phyloP scores from a whole-genome alignment of 352 stramenopile species.

The Phytophthora sojae region DNA sequence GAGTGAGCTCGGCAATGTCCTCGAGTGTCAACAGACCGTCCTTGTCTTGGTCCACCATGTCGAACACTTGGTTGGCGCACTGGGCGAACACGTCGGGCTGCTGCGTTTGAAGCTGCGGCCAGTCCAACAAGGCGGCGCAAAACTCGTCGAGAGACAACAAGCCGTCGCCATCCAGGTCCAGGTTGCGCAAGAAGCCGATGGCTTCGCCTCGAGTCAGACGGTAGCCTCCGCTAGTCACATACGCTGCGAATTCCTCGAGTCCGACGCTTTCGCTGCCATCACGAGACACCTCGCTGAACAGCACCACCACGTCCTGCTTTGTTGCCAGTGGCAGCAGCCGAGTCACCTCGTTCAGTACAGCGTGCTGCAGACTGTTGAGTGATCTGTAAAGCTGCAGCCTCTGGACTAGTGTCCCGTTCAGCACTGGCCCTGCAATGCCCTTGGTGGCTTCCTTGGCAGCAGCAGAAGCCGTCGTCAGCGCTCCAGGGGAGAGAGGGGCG shows the following conservation, averaged over 20 bases:
- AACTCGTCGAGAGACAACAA: slow-evolving; percentile 70
- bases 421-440: slow-evolving; percentile 31
- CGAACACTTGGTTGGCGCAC: slow-evolving; percentile 55
- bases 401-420: slow-evolving; percentile 78
- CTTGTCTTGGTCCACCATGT: slow-evolving; percentile 52
- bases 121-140: slow-evolving; percentile 75
- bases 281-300: slow-evolving; percentile 72
- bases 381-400: slow-evolving; percentile 78
- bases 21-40: slow-evolving; percentile 57
- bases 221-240: slow-evolving; percentile 65
- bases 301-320: slow-evolving; percentile 69
- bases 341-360: slow-evolving; percentile 68
- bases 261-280: slow-evolving; percentile 56
- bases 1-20: slow-evolving; percentile 55
- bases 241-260: slow-evolving; percentile 61
- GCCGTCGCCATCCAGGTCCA: slow-evolving; percentile 75
- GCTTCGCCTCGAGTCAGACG: slow-evolving; percentile 66
- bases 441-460: slow-evolving; percentile 37
- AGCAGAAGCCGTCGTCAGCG: slow-evolving; percentile 30
- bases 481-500: slow-evolving; percentile 28
- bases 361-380: slow-evolving; percentile 75
- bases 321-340: slow-evolving; percentile 54
- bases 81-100: slow-evolving; percentile 41
- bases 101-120: slow-evolving; percentile 59
- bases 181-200: slow-evolving; percentile 60